Conservation (phyloP, 1,284 basidiomycete genomes). For the Abortiporus biennis region DNA sequence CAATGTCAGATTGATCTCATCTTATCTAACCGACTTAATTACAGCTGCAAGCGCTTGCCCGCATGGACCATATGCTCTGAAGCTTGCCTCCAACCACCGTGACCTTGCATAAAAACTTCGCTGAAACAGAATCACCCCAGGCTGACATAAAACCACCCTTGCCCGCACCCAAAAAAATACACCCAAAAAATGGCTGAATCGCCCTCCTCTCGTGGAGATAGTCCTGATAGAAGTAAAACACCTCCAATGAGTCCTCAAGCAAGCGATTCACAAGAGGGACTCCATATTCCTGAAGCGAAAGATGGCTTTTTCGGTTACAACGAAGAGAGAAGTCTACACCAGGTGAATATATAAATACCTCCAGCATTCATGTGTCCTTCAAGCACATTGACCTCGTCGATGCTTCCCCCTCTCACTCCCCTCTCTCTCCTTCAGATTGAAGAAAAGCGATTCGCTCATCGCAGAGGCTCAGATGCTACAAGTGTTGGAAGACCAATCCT, state of each 20-base stretch:
- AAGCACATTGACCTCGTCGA: background rate
- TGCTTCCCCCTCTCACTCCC: background rate
- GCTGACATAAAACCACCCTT: too few species aligned
- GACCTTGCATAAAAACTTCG: too few species aligned
- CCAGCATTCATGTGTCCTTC: background rate
- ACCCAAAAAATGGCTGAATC: too few species aligned
- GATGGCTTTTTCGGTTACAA: conserved; percentile 73
- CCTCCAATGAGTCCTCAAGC: background rate
- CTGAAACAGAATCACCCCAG: too few species aligned
- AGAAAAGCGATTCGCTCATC: conserved; percentile 61
- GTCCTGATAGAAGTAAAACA: too few species aligned
- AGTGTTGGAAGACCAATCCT: conserved; percentile 26
- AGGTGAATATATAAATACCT: conserved; percentile 40
- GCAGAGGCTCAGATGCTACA: conserved; percentile 36
- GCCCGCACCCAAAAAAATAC: too few species aligned
- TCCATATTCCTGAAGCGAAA: conserved; percentile 52
- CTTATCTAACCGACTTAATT: too few species aligned
- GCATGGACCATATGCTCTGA: too few species aligned
- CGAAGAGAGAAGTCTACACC: conserved; percentile 68
- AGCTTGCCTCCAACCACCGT: too few species aligned
- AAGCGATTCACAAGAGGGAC: conserved; percentile 17
- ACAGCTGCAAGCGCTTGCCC: too few species aligned
- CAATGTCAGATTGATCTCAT: too few species aligned
- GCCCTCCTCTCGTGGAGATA: too few species aligned
- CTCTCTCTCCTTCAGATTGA: conserved; percentile 47